Evolutionary conservation across 257 asterid genomes (phyloP).

Genomic region (Schizonepeta tenuifolia): DNA sequence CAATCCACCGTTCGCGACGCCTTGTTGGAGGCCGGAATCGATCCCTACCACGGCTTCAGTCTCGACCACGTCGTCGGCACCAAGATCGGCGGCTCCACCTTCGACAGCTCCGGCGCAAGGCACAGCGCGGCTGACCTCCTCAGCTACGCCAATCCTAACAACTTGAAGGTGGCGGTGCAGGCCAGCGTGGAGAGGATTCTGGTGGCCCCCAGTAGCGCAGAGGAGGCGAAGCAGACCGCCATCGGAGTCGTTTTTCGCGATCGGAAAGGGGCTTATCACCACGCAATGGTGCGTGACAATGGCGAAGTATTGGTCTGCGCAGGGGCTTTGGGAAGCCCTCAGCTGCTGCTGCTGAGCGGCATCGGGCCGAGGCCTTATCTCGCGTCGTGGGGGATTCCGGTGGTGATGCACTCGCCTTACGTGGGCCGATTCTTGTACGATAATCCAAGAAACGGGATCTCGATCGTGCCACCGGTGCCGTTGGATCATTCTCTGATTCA

Average conservation of each 20-base stretch:
- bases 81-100: slow-evolving; percentile 89
- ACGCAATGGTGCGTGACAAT: slow-evolving; percentile 60
- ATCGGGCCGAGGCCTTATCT: slow-evolving; percentile 82
- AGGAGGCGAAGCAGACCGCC: slow-evolving; percentile 41
- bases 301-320: slow-evolving; percentile 85
- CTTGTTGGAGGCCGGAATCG: slow-evolving; percentile 71
- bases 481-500: slow-evolving; percentile 84
- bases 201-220: slow-evolving; percentile 35
- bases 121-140: slow-evolving; percentile 85
- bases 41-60: slow-evolving; percentile 73
- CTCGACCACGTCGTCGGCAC: slow-evolving; percentile 81
- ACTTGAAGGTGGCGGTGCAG: slow-evolving; percentile 61
- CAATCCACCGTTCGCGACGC: slow-evolving; percentile 83
- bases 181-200: slow-evolving; percentile 79
- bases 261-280: slow-evolving; percentile 58
- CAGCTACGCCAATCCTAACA: slow-evolving; percentile 58
- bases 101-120: slow-evolving; percentile 68
- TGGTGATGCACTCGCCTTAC: slow-evolving; percentile 62
- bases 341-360: slow-evolving; percentile 81
- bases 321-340: slow-evolving; percentile 94
- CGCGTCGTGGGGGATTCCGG: slow-evolving; percentile 88
- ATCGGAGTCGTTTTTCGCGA: slow-evolving; percentile 78
- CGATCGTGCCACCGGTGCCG: slow-evolving; percentile 73
- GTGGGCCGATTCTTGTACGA: slow-evolving; percentile 85
- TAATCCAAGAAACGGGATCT: slow-evolving; percentile 92